Percentiles rank a stretch among this genome's conserved stretches.
These are phyloP conservation scores for Musa schizocarpa DNA, from an alignment of 176 grass and related monocot species.

Conservation along the genomic window DNA sequence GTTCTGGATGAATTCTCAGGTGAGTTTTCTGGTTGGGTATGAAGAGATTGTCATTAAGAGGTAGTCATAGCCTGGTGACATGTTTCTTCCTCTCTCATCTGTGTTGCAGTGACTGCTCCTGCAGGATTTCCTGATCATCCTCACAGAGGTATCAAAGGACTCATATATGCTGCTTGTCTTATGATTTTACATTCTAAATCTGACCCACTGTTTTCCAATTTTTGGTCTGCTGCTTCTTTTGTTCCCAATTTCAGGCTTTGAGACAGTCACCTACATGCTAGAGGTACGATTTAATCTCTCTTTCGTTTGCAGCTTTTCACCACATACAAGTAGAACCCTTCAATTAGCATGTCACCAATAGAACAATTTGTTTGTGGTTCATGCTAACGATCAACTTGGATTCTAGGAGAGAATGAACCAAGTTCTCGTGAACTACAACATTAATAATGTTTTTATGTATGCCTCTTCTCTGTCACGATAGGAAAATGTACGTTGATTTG, in stretches of 20 bases:
- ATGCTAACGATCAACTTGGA: neutral
- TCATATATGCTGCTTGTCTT: no score
- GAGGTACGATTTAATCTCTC: conserved; percentile 50
- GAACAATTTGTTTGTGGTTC: neutral
- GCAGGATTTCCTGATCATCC: conserved; percentile 97
- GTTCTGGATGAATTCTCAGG: conserved; percentile 95
- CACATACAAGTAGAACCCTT: neutral
- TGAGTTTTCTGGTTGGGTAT: conserved; percentile 7
- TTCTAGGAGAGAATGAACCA: no score
- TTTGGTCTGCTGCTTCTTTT: neutral
- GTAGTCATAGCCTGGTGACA: neutral
- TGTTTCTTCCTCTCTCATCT: neutral
- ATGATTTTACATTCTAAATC: neutral
- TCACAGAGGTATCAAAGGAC: conserved; percentile 44
- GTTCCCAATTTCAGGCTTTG: conserved; percentile 49
- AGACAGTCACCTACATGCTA: conserved; percentile 98
- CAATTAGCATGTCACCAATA: neutral
- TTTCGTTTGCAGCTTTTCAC: conserved; percentile 12
- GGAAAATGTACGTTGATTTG: no score
- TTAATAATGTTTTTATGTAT: no score
- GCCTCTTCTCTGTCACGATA: no score
- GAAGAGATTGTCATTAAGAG: neutral
- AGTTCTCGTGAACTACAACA: no score
- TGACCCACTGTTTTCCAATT: neutral
- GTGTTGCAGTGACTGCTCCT: conserved; percentile 49